Evolutionary conservation across 768 basidiomycete species (phyloP), one percentile per base, ranked within the genome.

Genomic region (Podaxis sp.): DNA sequence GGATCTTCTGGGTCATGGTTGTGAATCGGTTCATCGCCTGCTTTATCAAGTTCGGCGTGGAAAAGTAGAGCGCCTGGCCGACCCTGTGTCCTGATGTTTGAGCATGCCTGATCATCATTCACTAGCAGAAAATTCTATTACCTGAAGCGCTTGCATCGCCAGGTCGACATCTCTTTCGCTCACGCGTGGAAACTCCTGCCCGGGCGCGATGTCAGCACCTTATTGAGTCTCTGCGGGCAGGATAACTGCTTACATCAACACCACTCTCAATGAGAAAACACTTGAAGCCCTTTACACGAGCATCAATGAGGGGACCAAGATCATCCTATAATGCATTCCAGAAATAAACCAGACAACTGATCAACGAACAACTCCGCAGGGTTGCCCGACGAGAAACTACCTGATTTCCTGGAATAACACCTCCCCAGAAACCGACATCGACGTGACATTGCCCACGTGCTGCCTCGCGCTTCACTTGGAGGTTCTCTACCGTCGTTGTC

Each of bases 201-300:
- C 54, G 13, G 36, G 47, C 44, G 27, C 62, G 50, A 57, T 40
- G 54, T 66, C 10, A 66, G 57, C 59, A 51, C 36, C 36, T 27
- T 35, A 18, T 46, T 50, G 48, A 36, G 32, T 27, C 44, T 3
- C 10, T 10, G 28, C 25, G 6, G 9, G 14, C 25, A 27, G 38
- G 11, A 59, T 18, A 4, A 58, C 76, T 65, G 93, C 77, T 52
- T 67, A 94, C 95, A 63, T 97, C 90, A 16, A 98, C 95, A 25
- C 97, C 96, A 67, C 94, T 96, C 65, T 96, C 89, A 63, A 95
- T 95, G 65, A 98, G 76, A 73, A 98, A 98, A 70, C 95, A 97
- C 72, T 98, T 98, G 81, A 98, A 98, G 0, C 96, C 96, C 74
- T 89, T 91, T 32, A 97, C 90, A 5, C 97, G 95, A 35, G 84